Evolutionary conservation across 2,329 filamentous ascomycete species (phyloP).

Genomic region (Chrysosporium keratinophilum): DNA sequence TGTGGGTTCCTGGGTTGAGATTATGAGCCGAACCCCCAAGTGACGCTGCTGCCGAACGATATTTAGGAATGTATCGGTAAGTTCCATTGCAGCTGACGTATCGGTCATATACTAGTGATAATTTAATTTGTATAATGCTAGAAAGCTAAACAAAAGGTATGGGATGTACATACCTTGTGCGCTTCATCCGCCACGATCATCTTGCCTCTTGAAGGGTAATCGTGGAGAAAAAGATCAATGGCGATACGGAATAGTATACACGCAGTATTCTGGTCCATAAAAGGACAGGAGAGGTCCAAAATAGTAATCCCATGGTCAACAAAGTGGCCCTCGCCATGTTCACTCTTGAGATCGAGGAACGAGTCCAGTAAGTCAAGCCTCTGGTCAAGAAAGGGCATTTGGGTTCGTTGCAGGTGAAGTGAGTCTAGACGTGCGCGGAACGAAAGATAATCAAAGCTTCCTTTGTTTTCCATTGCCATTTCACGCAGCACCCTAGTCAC

Average conservation of each 20-base stretch:
- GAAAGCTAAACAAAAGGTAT: neutral
- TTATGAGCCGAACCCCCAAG: constrained; percentile 51
- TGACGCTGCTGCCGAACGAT: constrained; percentile 60
- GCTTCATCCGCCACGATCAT: constrained; percentile 20
- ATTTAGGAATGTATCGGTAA: constrained; percentile 51
- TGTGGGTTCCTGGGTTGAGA: constrained; percentile 66
- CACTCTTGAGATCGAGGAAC: too few relatives aligned
- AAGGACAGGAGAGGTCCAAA: constrained; percentile 20
- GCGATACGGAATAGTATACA: constrained; percentile 20
- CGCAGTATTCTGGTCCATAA: constrained; percentile 18
- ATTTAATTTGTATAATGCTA: neutral
- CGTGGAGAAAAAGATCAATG: constrained; percentile 19
- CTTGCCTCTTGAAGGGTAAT: constrained; percentile 13
- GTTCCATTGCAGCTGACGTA: constrained; percentile 11
- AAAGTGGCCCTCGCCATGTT: too few relatives aligned
- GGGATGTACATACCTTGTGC: constrained; percentile 19
- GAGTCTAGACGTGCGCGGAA: too few relatives aligned
- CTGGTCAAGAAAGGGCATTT: too few relatives aligned
- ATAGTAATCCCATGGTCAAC: too few relatives aligned
- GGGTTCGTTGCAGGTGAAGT: too few relatives aligned
- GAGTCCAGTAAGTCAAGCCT: too few relatives aligned
- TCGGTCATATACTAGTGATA: constrained; percentile 20
- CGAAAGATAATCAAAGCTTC: too few relatives aligned
- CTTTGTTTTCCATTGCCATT: too few relatives aligned
- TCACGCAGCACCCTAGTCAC: too few relatives aligned